A percentile compares a stretch with the other conserved stretches of the same genome.
Conservation (phyloP, 2,329 filamentous ascomycete genomes). For the Diplodia mutila region DNA sequence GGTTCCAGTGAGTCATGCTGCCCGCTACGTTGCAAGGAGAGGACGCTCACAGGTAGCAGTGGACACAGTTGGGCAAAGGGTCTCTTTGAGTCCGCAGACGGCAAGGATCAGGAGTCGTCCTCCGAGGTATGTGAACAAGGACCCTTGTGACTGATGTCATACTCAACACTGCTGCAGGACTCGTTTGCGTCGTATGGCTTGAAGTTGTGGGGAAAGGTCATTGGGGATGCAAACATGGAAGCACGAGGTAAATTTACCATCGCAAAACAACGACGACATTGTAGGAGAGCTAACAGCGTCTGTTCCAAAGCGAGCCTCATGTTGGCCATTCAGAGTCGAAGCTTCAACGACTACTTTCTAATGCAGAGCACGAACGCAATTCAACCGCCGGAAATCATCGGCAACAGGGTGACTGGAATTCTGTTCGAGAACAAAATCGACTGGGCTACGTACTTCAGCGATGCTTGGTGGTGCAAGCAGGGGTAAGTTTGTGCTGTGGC, state of each 20-base stretch:
- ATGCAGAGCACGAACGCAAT: slow-evolving; percentile 72
- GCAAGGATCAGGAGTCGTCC: slow-evolving; percentile 87
- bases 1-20: slow-evolving; percentile 60
- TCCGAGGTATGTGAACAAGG: slow-evolving; percentile 61
- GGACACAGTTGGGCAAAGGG: slow-evolving; percentile 95
- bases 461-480: slow-evolving; percentile 67
- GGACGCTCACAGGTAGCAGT: slow-evolving; percentile 5
- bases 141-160: background rate
- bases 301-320: slow-evolving; percentile 67
- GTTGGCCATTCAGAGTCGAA: slow-evolving; percentile 75
- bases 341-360: slow-evolving; percentile 81
- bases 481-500: slow-evolving; percentile 34
- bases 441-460: slow-evolving; percentile 86
- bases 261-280: background rate
- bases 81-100: slow-evolving; percentile 72
- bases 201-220: slow-evolving; percentile 90
- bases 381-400: slow-evolving; percentile 76
- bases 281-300: background rate
- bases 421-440: slow-evolving; percentile 97
- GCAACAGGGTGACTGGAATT: slow-evolving; percentile 74
- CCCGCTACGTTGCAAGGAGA: background rate
- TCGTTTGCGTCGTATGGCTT: slow-evolving; percentile 84
- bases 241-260: slow-evolving; percentile 52
- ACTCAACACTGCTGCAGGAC: slow-evolving; percentile 45
- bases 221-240: slow-evolving; percentile 76